These are phyloP conservation scores for Apiospora rasikravindrae DNA, from an alignment of 2,329 filamentous ascomycete species.

Conservation along the genomic window DNA sequence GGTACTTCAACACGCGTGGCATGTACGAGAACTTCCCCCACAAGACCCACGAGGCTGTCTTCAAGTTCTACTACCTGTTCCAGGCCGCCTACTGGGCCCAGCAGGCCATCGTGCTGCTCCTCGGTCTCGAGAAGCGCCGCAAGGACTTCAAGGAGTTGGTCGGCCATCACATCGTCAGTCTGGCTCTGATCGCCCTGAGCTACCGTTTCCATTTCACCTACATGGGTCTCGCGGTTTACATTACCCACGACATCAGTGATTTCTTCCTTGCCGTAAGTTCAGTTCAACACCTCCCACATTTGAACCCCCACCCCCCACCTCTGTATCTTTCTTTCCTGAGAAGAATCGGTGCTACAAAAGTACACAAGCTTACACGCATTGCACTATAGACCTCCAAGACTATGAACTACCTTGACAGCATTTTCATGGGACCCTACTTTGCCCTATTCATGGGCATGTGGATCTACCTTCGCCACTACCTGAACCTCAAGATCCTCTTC, in stretches of 20 bases:
- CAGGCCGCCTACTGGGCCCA: constrained; percentile 96
- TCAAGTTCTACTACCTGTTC: constrained; percentile 97
- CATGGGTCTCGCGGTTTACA: constrained; percentile 91
- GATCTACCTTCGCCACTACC: constrained; percentile 88
- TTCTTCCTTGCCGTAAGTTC: constrained; percentile 87
- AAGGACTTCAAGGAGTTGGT: constrained; percentile 97
- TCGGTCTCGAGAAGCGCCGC: constrained; percentile 89
- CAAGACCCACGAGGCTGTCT: constrained; percentile 74
- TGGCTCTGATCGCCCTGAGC: constrained; percentile 81
- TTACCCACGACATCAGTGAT: constrained; percentile 92
- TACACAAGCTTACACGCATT: background rate
- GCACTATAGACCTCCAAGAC: constrained; percentile 77
- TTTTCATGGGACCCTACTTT: constrained; percentile 84
- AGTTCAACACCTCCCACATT: background rate
- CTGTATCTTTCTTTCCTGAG: background rate
- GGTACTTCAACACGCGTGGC: constrained; percentile 91
- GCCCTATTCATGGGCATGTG: constrained; percentile 80
- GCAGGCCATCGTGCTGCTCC: constrained; percentile 84
- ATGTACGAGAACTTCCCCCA: constrained; percentile 94
- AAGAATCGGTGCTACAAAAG: background rate
- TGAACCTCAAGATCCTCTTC: constrained; percentile 78
- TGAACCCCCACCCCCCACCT: background rate
- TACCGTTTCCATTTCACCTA: constrained; percentile 98
- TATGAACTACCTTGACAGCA: constrained; percentile 86
- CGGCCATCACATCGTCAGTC: constrained; percentile 86